Conservation (phyloP, 352 stramenopile genomes). For the Pythium brachiatum region DNA sequence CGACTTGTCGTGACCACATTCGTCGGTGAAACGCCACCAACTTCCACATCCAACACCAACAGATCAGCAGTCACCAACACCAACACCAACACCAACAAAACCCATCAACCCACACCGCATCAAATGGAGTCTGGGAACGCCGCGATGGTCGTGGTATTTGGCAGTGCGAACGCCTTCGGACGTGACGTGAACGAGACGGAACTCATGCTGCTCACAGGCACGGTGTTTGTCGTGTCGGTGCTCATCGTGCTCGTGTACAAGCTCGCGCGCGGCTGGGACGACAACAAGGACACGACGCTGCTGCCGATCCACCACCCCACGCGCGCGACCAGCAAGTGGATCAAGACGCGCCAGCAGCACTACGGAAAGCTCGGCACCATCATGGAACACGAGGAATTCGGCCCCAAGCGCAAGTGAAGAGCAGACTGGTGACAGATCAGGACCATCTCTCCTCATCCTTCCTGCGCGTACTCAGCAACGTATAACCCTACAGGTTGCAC, state of each 20-base stretch:
- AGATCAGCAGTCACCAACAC: neutral
- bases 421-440: neutral
- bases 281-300: conserved; percentile 40
- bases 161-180: conserved; percentile 70
- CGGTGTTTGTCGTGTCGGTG: conserved; percentile 72
- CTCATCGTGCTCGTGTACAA: conserved; percentile 76
- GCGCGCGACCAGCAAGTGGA: conserved; percentile 58
- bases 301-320: conserved; percentile 36
- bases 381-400: conserved; percentile 64
- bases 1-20: neutral
- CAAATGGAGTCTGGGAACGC: conserved; percentile 17
- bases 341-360: conserved; percentile 58
- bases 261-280: conserved; percentile 65
- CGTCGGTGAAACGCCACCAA: neutral
- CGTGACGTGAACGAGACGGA: conserved; percentile 66
- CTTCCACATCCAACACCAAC: neutral
- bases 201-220: conserved; percentile 63
- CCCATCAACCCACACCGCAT: neutral
- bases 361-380: conserved; percentile 72
- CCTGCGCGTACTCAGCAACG: no score
- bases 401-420: conserved; percentile 57
- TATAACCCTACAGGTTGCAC: no score
- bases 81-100: neutral
- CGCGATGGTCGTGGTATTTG: conserved; percentile 67
- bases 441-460: no score